Evolutionary conservation across 345 rosid species (phyloP).

Genomic region (Murraya paniculata): DNA sequence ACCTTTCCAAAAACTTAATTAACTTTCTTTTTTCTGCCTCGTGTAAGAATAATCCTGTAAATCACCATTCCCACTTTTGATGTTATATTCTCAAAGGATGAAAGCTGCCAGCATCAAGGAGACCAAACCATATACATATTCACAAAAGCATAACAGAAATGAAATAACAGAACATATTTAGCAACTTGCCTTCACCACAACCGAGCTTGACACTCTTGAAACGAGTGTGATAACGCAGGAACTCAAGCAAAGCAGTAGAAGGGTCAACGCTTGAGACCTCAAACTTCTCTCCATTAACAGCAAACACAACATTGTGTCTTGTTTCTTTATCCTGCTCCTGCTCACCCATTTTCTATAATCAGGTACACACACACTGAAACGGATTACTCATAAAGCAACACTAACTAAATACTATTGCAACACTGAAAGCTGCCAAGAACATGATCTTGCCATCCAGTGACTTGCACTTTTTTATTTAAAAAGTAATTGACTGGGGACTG

Average conservation of each 20-base stretch:
- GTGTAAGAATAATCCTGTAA: neutral
- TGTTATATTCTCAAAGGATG: neutral
- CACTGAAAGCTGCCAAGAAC: too few relatives aligned
- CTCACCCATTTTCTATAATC: constrained; percentile 11
- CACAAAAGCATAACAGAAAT: too few relatives aligned
- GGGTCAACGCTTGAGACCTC: constrained; percentile 50
- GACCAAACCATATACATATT: too few relatives aligned
- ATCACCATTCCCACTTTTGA: neutral
- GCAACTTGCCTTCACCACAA: constrained; percentile 70
- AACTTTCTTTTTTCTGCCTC: neutral
- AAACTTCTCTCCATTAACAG: constrained; percentile 72
- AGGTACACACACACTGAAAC: neutral
- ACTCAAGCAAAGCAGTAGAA: constrained; percentile 82
- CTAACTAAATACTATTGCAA: neutral
- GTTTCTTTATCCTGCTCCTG: neutral
- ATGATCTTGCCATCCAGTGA: too few relatives aligned
- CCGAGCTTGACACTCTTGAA: constrained; percentile 86
- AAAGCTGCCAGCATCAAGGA: neutral
- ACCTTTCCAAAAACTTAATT: neutral
- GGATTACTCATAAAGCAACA: neutral
- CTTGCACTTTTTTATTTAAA: too few relatives aligned
- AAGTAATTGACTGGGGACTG: too few relatives aligned
- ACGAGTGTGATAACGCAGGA: constrained; percentile 60
- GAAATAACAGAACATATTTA: too few relatives aligned
- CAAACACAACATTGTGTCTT: constrained; percentile 47